Evolutionary conservation across 371 early-diverging fungal genomes (phyloP).

Genomic region (Apophysomyces elegans): DNA sequence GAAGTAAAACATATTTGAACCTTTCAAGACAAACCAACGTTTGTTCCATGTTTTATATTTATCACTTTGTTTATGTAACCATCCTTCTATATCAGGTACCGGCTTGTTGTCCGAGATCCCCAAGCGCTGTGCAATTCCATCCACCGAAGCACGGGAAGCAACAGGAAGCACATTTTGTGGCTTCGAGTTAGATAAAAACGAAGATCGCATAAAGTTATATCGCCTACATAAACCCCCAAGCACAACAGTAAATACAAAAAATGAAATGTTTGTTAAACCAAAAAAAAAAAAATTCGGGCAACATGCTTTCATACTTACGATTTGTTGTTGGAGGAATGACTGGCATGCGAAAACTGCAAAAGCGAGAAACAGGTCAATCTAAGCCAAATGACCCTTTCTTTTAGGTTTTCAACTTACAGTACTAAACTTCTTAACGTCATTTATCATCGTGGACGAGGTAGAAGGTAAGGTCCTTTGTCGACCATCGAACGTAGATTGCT

Average conservation of each 20-base stretch:
- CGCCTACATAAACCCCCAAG: conserved; percentile 2
- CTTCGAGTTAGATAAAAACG: conserved; percentile 16
- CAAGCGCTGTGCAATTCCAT: conserved; percentile 19
- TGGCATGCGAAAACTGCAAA: neutral
- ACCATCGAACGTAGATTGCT: neutral
- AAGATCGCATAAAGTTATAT: conserved; percentile 19
- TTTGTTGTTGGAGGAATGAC: neutral
- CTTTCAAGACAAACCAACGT: conserved; percentile 72
- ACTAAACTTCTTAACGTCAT: neutral
- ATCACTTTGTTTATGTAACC: conserved; percentile 70
- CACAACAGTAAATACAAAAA: neutral
- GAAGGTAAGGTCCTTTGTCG: neutral
- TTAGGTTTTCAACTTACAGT: neutral
- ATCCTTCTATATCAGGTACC: conserved; percentile 64
- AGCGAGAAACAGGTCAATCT: neutral
- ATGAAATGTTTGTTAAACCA: neutral
- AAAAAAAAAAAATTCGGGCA: neutral
- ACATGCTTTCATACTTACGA: conserved; percentile 9
- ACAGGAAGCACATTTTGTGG: conserved; percentile 20
- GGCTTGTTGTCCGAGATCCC: conserved; percentile 8
- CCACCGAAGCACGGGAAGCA: conserved; percentile 22
- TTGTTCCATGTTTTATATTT: conserved; percentile 71
- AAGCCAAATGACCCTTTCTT: no score
- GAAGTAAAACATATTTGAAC: conserved; percentile 62
- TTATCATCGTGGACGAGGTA: neutral